Evolutionary conservation across 257 asterid genomes (phyloP).

Genomic region (Scutellaria galericulata): DNA sequence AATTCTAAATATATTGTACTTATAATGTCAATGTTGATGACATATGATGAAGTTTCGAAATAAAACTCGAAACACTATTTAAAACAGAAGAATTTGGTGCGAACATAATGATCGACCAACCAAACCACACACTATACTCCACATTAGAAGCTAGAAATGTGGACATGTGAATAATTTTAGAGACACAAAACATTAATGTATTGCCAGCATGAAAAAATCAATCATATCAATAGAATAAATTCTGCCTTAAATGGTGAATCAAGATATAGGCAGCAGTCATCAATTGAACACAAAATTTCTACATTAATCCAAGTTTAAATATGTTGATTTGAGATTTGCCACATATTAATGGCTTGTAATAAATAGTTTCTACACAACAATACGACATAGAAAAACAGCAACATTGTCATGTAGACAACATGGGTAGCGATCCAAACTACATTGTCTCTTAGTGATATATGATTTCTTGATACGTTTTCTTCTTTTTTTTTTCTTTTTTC

Average conservation of each 20-base stretch:
- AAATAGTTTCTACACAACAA: not conserved
- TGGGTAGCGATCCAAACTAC: not conserved
- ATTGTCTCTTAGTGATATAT: not conserved
- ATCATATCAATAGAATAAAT: constrained; percentile 26
- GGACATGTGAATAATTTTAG: not conserved
- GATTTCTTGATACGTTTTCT: not conserved
- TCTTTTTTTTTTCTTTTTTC: not conserved
- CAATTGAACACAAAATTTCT: not conserved
- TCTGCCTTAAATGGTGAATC: constrained; percentile 39
- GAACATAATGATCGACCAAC: too few relatives aligned
- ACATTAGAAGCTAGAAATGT: not conserved
- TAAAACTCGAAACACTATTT: too few relatives aligned
- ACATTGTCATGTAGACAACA: constrained; percentile 9
- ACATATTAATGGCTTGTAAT: constrained; percentile 3
- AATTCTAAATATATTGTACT: too few relatives aligned
- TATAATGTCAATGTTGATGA: too few relatives aligned
- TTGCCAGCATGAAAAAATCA: constrained; percentile 19
- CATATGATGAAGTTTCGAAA: too few relatives aligned
- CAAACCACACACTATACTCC: not conserved
- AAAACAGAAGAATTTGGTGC: too few relatives aligned
- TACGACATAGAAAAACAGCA: not conserved
- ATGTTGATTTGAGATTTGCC: not conserved
- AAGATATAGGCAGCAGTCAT: constrained; percentile 21
- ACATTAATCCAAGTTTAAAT: constrained; percentile 16
- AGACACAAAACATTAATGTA: not conserved